phyloP scores from a whole-genome alignment of 768 basidiomycete genomes.

The Boletus patriciae region DNA sequence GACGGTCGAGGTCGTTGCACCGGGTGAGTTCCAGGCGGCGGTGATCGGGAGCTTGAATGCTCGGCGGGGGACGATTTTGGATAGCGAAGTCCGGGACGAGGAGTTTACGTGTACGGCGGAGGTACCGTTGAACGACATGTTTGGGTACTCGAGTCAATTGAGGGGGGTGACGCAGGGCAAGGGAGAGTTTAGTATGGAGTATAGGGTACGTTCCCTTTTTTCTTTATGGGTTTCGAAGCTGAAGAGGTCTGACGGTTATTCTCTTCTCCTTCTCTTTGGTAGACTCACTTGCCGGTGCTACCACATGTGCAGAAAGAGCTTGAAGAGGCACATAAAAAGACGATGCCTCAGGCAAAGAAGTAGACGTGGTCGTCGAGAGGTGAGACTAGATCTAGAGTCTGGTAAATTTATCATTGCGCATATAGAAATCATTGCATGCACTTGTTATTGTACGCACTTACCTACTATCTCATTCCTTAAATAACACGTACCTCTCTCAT shows the following conservation, averaged over 20 bases:
- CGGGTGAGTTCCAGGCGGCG: slow-evolving; percentile 90
- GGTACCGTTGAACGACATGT: slow-evolving; percentile 97
- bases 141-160: slow-evolving; percentile 91
- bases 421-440: slow-evolving; percentile 22
- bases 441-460: slow-evolving; percentile 11
- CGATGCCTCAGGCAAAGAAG: slow-evolving; percentile 67
- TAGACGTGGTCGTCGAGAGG: slow-evolving; percentile 38
- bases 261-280: not conserved
- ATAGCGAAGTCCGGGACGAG: slow-evolving; percentile 95
- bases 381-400: not conserved
- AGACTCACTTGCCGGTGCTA: slow-evolving; percentile 82
- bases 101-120: slow-evolving; percentile 92
- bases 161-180: slow-evolving; percentile 97
- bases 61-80: slow-evolving; percentile 89
- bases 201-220: slow-evolving; percentile 51
- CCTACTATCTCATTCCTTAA: slow-evolving; percentile 9
- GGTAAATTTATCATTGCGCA: slow-evolving; percentile 11
- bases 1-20: slow-evolving; percentile 96
- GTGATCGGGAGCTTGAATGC: slow-evolving; percentile 95
- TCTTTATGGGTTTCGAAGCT: not conserved
- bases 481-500: slow-evolving; percentile 3
- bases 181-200: slow-evolving; percentile 83
- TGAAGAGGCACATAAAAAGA: slow-evolving; percentile 83
- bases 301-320: slow-evolving; percentile 87
- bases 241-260: not conserved